Conservation (phyloP, 1,139 yeast species). For the Geotrichum europaeum region DNA sequence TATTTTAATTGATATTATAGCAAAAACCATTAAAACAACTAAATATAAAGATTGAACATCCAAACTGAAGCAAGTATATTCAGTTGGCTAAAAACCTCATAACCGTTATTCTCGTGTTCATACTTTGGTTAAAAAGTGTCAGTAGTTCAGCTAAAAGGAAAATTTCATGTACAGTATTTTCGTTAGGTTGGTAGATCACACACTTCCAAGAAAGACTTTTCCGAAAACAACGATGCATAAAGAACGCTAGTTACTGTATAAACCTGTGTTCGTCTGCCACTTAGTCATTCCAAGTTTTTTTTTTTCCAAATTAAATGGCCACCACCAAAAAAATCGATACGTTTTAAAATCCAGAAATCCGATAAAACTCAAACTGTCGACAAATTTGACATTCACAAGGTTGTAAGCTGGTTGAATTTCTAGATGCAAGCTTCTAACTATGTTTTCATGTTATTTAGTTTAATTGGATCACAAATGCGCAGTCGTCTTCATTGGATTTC, state of each 20-base stretch:
- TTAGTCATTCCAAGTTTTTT: background rate
- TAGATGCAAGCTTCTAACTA: background rate
- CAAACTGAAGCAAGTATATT: too few species aligned
- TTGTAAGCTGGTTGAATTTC: background rate
- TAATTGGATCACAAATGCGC: too few species aligned
- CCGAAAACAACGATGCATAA: background rate
- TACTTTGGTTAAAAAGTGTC: background rate
- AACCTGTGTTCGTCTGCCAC: background rate
- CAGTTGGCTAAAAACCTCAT: too few species aligned
- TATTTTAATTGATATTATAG: too few species aligned
- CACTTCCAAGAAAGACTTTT: background rate
- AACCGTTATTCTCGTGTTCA: too few species aligned
- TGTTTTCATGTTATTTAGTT: too few species aligned
- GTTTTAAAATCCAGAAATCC: background rate
- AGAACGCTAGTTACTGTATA: background rate
- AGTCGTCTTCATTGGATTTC: too few species aligned
- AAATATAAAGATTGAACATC: too few species aligned
- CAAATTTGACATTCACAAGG: too few species aligned
- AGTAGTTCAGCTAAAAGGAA: background rate
- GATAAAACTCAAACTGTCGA: too few species aligned
- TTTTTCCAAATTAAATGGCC: background rate
- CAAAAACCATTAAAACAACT: too few species aligned
- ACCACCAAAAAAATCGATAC: background rate
- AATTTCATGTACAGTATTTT: background rate
- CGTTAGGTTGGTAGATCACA: background rate